Conservation (phyloP, 306 rosid species). For the Leucaena leucocephala region DNA sequence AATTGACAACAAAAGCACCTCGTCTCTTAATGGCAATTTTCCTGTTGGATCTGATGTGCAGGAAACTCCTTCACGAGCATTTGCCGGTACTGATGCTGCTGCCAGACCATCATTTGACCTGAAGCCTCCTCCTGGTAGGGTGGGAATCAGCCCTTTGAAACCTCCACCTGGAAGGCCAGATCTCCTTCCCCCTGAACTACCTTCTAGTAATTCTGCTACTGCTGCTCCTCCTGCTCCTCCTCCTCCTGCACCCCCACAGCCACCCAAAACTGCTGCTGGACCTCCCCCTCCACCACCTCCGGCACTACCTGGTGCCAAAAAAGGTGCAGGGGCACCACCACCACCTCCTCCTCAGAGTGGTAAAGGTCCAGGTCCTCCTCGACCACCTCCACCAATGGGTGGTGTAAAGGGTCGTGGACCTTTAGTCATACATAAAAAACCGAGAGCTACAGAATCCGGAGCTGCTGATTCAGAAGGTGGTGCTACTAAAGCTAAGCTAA, state of each 20-base stretch:
- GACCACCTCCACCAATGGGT: slow-evolving; percentile 57
- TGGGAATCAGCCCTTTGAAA: slow-evolving; percentile 52
- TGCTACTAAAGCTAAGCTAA: slow-evolving; percentile 74
- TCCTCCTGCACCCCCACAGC: slow-evolving; percentile 39
- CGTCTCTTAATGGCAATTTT: slow-evolving; percentile 9
- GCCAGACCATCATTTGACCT: slow-evolving; percentile 46
- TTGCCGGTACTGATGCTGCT: slow-evolving; percentile 39
- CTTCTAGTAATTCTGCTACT: slow-evolving; percentile 37
- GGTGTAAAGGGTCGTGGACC: slow-evolving; percentile 56
- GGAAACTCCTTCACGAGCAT: slow-evolving; percentile 52
- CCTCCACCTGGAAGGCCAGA: slow-evolving; percentile 84
- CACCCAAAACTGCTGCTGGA: slow-evolving; percentile 26
- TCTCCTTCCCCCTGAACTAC: slow-evolving; percentile 73
- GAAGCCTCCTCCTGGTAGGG: slow-evolving; percentile 61
- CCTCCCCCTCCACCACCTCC: slow-evolving; percentile 53
- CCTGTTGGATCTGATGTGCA: slow-evolving; percentile 28
- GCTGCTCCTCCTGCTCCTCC: slow-evolving; percentile 45
- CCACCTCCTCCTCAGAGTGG: slow-evolving; percentile 50
- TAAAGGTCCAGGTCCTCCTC: slow-evolving; percentile 57
- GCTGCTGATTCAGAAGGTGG: slow-evolving; percentile 50
- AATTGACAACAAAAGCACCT: slow-evolving; percentile 39
- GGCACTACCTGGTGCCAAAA: slow-evolving; percentile 42
- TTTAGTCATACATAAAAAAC: slow-evolving; percentile 33
- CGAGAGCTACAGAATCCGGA: slow-evolving; percentile 45
- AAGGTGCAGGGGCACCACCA: slow-evolving; percentile 53